Evolutionary conservation across 768 basidiomycete species (phyloP), one percentile per base, ranked within the genome.

Genomic region (Glaciozyma antarctica): DNA sequence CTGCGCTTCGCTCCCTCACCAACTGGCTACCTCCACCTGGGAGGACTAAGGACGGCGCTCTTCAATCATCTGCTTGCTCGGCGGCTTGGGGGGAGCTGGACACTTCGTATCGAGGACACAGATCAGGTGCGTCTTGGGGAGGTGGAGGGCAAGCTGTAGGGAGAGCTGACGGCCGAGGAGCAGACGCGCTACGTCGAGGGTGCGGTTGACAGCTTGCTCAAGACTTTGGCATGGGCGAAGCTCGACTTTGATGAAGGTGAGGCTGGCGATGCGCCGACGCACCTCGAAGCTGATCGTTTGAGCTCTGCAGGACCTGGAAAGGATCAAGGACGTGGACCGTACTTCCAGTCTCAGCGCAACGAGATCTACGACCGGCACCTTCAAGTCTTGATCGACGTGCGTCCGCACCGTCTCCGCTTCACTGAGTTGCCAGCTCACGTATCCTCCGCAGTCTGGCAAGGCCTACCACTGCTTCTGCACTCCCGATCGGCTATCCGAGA

Each of bases 401-500:
- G 80, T 66, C 41, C 47, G 49, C 43, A n/a, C 9, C 22, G 24
- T 9, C 15, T 22, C 30, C 43, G 8, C 30, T 12, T 24, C n/a
- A 44, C 41, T 17, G 26, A 13, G 19, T 26, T 7, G 24, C 55
- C 51, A 7, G 55, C 30, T 22, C 30, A 16, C 17, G 9, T 32
- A 0, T 22, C 21, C 24, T 24, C 30, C 17, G 24, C 67, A 97
- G 92, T 82, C 83, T 51, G 90, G 87, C 6, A 84, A 88, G 64
- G 94, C 93, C 10, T 99, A 99, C 75, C 86, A 89, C 24, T 98
- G 95, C 76, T 98, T 98, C 79, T 97, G 94, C 76, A 82, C 87
- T 2, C 79, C 84, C 0, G 85, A 88, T 66, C 82, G 83, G 54
- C 81, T 98, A 5, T 75, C 82, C 0, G 79, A 80, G 16, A 88